Evolutionary conservation across 257 asterid species (phyloP).

Genomic region (Haberlea rhodopensis): DNA sequence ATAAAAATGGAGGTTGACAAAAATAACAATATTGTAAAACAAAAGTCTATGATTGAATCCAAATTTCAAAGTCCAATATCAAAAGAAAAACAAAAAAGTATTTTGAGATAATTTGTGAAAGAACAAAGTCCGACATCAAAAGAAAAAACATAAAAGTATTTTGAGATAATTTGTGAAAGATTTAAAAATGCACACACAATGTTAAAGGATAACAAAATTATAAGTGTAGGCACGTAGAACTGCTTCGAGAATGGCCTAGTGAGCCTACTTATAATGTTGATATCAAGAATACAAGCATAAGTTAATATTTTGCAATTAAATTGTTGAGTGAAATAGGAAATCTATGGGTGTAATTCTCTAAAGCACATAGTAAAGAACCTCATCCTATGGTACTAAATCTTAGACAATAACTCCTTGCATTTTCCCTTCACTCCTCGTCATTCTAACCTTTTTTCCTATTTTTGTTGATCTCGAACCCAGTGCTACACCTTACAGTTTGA

Average conservation of each 20-base stretch:
- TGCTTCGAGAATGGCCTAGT: not conserved
- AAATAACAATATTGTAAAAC: constrained; percentile 2
- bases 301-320: not conserved
- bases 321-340: not conserved
- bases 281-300: too few relatives aligned
- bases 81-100: too few relatives aligned
- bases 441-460: too few relatives aligned
- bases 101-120: too few relatives aligned
- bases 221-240: not conserved
- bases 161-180: not conserved
- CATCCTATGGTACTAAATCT: not conserved
- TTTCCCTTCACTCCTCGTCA: too few relatives aligned
- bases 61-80: not conserved
- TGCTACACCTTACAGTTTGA: not conserved
- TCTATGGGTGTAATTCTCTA: not conserved
- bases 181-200: not conserved
- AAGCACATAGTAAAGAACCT: not conserved
- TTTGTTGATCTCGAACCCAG: not conserved
- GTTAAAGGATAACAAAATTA: not conserved
- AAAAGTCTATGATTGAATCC: not conserved
- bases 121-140: not conserved
- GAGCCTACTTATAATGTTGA: too few relatives aligned
- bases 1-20: constrained; percentile 4
- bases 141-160: too few relatives aligned
- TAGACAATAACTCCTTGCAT: not conserved